Evolutionary conservation across 2,329 filamentous ascomycete species (phyloP), one percentile per base, ranked within the genome.

Genomic region (Colletotrichum chlorophyti): DNA sequence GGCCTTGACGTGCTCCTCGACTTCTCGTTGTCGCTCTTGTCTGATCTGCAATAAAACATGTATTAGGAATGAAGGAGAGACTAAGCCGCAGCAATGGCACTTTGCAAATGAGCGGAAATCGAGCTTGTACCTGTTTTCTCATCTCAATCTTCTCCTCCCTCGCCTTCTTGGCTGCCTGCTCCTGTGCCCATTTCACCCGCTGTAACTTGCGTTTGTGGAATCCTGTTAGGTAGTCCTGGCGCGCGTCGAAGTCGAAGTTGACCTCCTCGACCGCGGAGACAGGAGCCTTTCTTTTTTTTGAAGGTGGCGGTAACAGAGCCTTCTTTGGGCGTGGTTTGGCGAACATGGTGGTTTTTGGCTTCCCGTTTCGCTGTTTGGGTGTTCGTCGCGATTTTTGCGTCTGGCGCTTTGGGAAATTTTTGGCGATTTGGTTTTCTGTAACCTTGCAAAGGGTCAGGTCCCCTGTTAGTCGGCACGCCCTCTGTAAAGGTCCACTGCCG

Each of bases 191-290:
- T 77, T 96, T 96, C 65, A 88, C 87, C 32, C 95, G 85, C 72
- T 92, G 90, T 50, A 91, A 78, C 74, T 97, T 98, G 74, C 95
- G 89, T 82, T 98, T 99, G 79, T 94, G 93, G 76, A 99, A 99
- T 3, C 95, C 95, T 0, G 93, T 97, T 57, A 99, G 82, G 71
- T 91, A 99, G 69, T 98, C 93, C 64, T 90, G 79, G 64, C 95
- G 88, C 41, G 91, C 91, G 61, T 83, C 81, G 61, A 83, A 77
- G 76, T 99, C 93, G 76, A 98, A 99, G 49, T 80, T 86, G 73
- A 99, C 89, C 72, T 96, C 91, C 69, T 93, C 91, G 60, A 91
- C 80, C 34, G 79, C 76, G 41, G 80, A 78, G 12, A 81, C 70
- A 61, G n/a, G n/a, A n/a, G 74, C 73, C 72, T 90, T 91, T 64